A percentile compares a stretch with the other conserved stretches of the same genome.
Evolutionary conservation across 169 alveolate species (phyloP).

Genomic region (Plasmodium coatneyi): DNA sequence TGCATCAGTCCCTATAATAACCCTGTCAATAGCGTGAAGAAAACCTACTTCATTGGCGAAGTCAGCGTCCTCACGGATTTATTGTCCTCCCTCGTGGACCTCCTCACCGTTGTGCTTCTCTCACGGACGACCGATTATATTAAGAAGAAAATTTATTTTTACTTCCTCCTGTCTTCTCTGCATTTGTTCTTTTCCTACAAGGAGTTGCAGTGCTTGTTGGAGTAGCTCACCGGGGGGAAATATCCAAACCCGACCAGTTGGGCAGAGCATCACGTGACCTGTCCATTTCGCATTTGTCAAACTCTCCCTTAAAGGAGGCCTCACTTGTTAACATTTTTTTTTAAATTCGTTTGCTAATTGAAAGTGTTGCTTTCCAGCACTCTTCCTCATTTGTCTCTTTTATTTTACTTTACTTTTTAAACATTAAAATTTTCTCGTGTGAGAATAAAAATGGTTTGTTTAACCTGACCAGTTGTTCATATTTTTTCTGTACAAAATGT

Average conservation of each 20-base stretch:
- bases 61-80: constrained; percentile 46
- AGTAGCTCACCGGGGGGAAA: background rate
- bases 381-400: background rate
- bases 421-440: background rate
- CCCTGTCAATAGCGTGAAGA: background rate
- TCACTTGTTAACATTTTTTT: background rate
- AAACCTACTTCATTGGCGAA: constrained; percentile 30
- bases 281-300: background rate
- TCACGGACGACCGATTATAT: constrained; percentile 24
- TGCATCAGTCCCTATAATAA: background rate
- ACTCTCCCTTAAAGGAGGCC: background rate
- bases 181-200: constrained; percentile 68
- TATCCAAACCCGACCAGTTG: background rate
- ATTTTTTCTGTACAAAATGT: background rate
- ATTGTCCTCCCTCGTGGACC: constrained; percentile 36
- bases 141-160: constrained; percentile 40
- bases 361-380: background rate
- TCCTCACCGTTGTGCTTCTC: constrained; percentile 21
- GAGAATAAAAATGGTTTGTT: background rate
- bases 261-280: background rate
- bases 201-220: constrained; percentile 46
- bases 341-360: background rate
- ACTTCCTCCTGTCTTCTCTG: constrained; percentile 20
- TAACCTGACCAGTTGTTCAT: background rate
- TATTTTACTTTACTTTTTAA: background rate